Evolutionary conservation across 176 grass and related monocot species (phyloP).

Genomic region (Calamus simplicifolius): DNA sequence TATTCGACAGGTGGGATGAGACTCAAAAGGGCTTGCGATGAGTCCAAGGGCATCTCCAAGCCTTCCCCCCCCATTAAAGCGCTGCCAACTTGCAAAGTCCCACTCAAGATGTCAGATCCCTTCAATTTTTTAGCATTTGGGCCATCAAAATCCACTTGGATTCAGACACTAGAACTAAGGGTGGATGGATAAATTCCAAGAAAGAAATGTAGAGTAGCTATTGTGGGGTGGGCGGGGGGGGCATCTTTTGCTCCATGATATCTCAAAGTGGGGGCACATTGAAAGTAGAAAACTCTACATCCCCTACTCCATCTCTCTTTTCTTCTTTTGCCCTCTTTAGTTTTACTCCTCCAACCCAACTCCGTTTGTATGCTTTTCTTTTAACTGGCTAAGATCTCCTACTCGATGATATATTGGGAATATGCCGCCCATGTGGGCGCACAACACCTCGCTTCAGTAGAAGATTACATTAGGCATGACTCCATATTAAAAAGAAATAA

Average conservation of each 20-base stretch:
- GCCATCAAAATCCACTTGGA: background rate
- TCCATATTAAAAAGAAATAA: too few species aligned
- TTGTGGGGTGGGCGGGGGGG: background rate
- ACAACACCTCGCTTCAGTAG: background rate
- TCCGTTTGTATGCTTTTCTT: too few species aligned
- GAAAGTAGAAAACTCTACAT: conserved; percentile 8
- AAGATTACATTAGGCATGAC: too few species aligned
- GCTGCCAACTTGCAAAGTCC: conserved; percentile 10
- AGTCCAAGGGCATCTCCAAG: too few species aligned
- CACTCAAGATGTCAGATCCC: background rate
- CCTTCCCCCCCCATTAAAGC: background rate
- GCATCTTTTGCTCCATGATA: background rate
- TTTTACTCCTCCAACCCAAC: too few species aligned
- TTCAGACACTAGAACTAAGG: background rate
- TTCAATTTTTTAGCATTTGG: too few species aligned
- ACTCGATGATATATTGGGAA: background rate
- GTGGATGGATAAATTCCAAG: conserved; percentile 1
- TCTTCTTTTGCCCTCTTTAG: too few species aligned
- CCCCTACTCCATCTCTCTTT: background rate
- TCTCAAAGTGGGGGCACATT: background rate
- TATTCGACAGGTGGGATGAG: too few species aligned
- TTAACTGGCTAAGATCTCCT: too few species aligned
- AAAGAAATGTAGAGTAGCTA: background rate
- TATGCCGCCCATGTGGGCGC: conserved; percentile 1
- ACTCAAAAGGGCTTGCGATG: too few species aligned